Evolutionary conservation across 2,329 filamentous ascomycete genomes (phyloP), one percentile per base, ranked within the genome.

Genomic region (Monosporascus ibericus): DNA sequence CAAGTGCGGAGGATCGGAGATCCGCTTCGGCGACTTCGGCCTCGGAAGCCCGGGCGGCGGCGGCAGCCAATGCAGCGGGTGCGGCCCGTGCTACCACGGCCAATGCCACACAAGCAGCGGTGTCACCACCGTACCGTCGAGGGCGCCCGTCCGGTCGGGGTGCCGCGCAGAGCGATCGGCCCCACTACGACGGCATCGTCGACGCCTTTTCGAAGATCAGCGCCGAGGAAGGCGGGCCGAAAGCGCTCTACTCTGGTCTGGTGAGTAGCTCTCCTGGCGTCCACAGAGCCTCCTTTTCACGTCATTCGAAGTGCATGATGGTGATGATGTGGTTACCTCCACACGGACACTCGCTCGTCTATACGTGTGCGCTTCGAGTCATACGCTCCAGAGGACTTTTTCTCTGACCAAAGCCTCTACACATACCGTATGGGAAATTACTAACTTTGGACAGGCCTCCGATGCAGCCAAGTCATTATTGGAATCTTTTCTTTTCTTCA

Each of bases 401-500:
- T 34, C 30, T 34, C 30, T 34, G 30, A 14, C 4, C 30, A 14
- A 14, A 9, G 11, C 11, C 9, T 34, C 14, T 14, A 34, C 4
- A 34, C 5, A 34, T 34, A 14, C 14, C 11, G 30, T 34, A 14
- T 14, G 22, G 25, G n/a, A 9, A 25, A n/a, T 24, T 30, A n/a
- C 20, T 27, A 46, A 46, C n/a, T 46, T 51, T 50, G 51, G 42
- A 51, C 55, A 50, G 49, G 42, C 37, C 24, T 46, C 24, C 42
- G 86, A 88, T 63, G 81, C 86, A 11, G 76, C 74, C 62, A 90
- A 88, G 68, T 84, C 82, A 24, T 76, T 85, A 22, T 77, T 82
- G 30, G 90, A 94, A 72, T 88, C 86, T 52, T 92, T 94, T 65
- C 76, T 95, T 49, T 95, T 95, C 75, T 95, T 95, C 72, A 78